Percentiles rank a stretch among this genome's conserved stretches.
These are phyloP conservation scores for Apostasia shenzhenica DNA, from an alignment of 106 monocot genomes.

Conservation along the genomic window DNA sequence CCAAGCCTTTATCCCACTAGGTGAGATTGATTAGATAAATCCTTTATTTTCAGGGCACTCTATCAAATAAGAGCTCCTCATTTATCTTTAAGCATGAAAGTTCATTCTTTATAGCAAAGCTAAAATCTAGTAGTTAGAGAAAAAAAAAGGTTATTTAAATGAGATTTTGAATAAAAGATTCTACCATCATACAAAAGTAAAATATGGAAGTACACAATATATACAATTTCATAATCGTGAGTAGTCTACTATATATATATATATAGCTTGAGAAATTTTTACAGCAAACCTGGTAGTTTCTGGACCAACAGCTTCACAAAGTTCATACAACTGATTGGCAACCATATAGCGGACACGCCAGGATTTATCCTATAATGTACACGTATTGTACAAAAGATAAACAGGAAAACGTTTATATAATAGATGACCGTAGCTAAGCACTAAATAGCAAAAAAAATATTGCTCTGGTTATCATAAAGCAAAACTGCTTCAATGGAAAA, in stretches of 20 bases:
- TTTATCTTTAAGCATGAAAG: too few species aligned
- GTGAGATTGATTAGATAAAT: too few species aligned
- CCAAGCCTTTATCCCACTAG: too few species aligned
- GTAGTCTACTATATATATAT: not conserved
- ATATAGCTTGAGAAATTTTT: not conserved
- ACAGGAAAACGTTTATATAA: not conserved
- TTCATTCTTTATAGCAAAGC: too few species aligned
- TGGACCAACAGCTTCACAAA: slow-evolving; percentile 77
- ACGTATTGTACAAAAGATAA: not conserved
- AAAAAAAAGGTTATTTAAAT: not conserved
- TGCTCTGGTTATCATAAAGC: not conserved
- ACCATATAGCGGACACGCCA: slow-evolving; percentile 99
- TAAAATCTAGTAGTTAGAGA: not conserved
- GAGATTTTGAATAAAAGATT: not conserved
- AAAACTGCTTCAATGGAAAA: not conserved
- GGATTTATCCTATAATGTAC: slow-evolving; percentile 66
- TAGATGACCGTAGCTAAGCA: not conserved
- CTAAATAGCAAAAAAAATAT: not conserved
- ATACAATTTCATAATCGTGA: too few species aligned
- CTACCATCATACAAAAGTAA: not conserved
- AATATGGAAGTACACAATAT: not conserved
- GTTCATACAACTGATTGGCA: slow-evolving; percentile 94
- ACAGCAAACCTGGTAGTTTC: slow-evolving; percentile 5
- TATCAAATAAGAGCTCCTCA: too few species aligned
- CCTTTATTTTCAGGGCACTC: too few species aligned